Percentiles rank a stretch among this genome's conserved stretches.
Evolutionary conservation across 805 yeast species (phyloP).

Genomic region (Myxozyma vanderwaltii): DNA sequence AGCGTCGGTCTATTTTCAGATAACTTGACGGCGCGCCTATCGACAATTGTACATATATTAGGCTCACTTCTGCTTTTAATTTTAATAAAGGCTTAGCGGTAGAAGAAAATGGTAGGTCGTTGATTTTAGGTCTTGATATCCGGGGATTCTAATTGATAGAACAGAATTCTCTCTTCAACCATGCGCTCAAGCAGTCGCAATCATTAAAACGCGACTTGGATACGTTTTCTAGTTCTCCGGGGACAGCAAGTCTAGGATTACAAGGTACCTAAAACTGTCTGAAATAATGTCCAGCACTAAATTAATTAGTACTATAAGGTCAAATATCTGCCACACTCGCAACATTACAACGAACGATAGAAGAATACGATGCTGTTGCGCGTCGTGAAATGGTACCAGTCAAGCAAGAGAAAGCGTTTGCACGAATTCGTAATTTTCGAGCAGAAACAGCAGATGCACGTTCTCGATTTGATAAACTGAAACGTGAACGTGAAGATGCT

Average conservation of each 20-base stretch:
- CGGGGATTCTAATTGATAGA: not conserved
- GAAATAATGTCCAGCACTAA: no score
- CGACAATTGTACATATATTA: no score
- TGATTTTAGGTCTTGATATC: not conserved
- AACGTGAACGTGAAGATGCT: constrained; percentile 56
- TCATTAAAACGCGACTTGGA: constrained; percentile 68
- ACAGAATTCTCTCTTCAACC: constrained; percentile 83
- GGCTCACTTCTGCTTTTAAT: no score
- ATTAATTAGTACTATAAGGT: constrained; percentile 48
- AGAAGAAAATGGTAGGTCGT: not conserved
- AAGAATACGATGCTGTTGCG: constrained; percentile 62
- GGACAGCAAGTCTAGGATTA: constrained; percentile 70
- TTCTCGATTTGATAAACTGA: constrained; percentile 56
- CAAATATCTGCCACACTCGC: constrained; percentile 79
- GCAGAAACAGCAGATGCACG: constrained; percentile 48
- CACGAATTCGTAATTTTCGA: constrained; percentile 62
- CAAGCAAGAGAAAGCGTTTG: constrained; percentile 58
- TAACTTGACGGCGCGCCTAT: no score
- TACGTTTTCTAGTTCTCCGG: constrained; percentile 58
- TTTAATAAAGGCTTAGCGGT: no score
- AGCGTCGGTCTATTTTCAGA: no score
- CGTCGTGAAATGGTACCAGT: constrained; percentile 60
- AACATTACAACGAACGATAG: constrained; percentile 72
- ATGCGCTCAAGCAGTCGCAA: constrained; percentile 83
- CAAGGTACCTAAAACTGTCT: no score